Evolutionary conservation across 129 eudicot species (phyloP).

Genomic region (Arctium lappa): DNA sequence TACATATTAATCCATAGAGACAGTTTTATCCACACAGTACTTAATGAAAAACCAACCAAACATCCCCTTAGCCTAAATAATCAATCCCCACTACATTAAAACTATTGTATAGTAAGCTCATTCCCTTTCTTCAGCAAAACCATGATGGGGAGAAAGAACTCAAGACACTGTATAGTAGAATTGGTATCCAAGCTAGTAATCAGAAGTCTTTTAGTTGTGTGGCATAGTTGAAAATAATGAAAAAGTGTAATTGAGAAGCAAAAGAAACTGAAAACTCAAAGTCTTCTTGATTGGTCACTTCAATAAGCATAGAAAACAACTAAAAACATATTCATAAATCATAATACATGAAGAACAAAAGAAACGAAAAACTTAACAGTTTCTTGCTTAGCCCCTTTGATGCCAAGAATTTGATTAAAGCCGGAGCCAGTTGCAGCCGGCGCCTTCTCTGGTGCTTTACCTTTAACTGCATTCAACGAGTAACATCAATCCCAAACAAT

Average conservation of each 20-base stretch:
- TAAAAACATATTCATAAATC: neutral
- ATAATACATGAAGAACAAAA: neutral
- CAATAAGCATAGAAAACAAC: neutral
- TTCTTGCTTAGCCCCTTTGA: conserved; percentile 96
- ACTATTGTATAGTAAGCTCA: too few species aligned
- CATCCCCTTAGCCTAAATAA: neutral
- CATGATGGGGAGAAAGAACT: neutral
- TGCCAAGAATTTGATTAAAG: conserved; percentile 94
- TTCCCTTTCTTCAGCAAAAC: neutral
- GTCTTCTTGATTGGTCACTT: neutral
- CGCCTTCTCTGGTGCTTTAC: conserved; percentile 83
- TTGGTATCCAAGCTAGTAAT: neutral
- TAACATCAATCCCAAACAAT: neutral
- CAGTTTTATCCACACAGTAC: too few species aligned
- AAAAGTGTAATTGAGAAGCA: neutral
- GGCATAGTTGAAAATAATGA: neutral
- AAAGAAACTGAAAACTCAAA: neutral
- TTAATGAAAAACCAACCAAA: too few species aligned
- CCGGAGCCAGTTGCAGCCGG: conserved; percentile 76
- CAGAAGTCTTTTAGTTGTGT: neutral
- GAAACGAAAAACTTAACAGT: conserved; percentile 45
- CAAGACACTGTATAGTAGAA: neutral
- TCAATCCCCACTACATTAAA: neutral
- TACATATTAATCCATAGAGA: too few species aligned
- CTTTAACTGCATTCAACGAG: conserved; percentile 42